Evolutionary conservation across 495 filamentous ascomycete genomes (phyloP).

Genomic region (Venustampulla echinocandica): DNA sequence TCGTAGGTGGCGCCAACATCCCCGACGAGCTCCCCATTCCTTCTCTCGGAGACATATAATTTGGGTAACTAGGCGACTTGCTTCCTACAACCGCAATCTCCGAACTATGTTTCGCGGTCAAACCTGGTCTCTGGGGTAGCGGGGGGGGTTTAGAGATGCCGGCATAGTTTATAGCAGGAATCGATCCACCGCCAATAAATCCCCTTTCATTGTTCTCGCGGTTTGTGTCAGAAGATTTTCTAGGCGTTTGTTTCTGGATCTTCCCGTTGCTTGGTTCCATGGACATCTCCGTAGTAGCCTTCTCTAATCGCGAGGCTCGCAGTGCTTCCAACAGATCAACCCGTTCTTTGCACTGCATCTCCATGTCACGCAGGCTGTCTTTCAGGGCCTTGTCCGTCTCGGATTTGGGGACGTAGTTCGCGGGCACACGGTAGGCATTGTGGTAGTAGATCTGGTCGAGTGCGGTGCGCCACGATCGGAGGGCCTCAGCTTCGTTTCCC

Average conservation of each 20-base stretch:
- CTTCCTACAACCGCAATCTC: conserved; percentile 32
- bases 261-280: conserved; percentile 16
- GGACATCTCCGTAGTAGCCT: conserved; percentile 6
- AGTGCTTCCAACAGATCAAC: conserved; percentile 84
- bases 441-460: conserved; percentile 88
- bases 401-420: conserved; percentile 60
- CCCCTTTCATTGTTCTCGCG: conserved; percentile 32
- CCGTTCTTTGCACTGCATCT: conserved; percentile 88
- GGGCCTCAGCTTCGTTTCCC: conserved; percentile 88
- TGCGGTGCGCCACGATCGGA: conserved; percentile 84
- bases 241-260: conserved; percentile 9
- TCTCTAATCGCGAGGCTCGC: conserved; percentile 54
- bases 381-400: conserved; percentile 81
- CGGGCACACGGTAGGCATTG: conserved; percentile 64
- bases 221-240: conserved; percentile 10
- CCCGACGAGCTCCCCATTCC: too few species aligned
- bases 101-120: conserved; percentile 42
- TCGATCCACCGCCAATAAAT: conserved; percentile 71
- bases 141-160: conserved; percentile 63
- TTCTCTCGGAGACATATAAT: too few species aligned
- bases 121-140: conserved; percentile 50
- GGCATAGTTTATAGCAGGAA: conserved; percentile 68
- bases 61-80: conserved; percentile 9
- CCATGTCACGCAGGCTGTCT: conserved; percentile 71
- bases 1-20: conserved; percentile 28